Conservation (phyloP, 805 yeast genomes). For the Wickerhamiella azymoides region DNA sequence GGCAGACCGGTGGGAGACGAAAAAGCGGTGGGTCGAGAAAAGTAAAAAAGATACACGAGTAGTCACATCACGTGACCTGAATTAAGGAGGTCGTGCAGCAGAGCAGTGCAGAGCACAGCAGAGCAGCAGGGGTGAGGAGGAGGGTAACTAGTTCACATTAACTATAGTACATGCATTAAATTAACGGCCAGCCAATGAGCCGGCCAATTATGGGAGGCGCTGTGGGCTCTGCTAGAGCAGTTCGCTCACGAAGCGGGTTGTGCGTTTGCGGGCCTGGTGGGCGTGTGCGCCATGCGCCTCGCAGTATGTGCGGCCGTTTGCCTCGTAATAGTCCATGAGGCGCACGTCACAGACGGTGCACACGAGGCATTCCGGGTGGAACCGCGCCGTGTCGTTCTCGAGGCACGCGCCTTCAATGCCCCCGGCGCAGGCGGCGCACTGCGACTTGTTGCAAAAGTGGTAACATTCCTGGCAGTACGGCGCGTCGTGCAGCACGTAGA, state of each 20-base stretch:
- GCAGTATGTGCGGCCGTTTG: conserved; percentile 24
- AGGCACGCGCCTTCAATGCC: conserved; percentile 90
- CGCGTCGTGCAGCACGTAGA: conserved; percentile 58
- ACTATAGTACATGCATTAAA: background rate
- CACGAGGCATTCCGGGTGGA: conserved; percentile 59
- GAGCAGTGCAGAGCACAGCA: too few species aligned
- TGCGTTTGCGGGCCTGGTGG: conserved; percentile 14
- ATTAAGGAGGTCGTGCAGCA: too few species aligned
- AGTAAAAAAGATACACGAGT: too few species aligned
- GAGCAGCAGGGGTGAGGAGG: too few species aligned
- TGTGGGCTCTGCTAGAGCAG: background rate
- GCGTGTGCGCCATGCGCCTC: conserved; percentile 23
- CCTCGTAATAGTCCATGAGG: conserved; percentile 24
- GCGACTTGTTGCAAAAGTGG: conserved; percentile 60
- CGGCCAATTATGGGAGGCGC: background rate
- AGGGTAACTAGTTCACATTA: too few species aligned
- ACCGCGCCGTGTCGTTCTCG: conserved; percentile 43
- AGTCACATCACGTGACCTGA: too few species aligned
- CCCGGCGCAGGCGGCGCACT: conserved; percentile 52
- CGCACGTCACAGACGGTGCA: conserved; percentile 44
- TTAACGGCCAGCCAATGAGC: background rate
- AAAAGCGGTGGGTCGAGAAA: too few species aligned
- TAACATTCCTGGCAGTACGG: conserved; percentile 75
- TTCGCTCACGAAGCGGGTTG: conserved; percentile 11
- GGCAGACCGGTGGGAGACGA: too few species aligned